Percentiles rank a stretch among this genome's conserved stretches.
Evolutionary conservation across 2,329 filamentous ascomycete species (phyloP).

Genomic region (Colletotrichum agaves): DNA sequence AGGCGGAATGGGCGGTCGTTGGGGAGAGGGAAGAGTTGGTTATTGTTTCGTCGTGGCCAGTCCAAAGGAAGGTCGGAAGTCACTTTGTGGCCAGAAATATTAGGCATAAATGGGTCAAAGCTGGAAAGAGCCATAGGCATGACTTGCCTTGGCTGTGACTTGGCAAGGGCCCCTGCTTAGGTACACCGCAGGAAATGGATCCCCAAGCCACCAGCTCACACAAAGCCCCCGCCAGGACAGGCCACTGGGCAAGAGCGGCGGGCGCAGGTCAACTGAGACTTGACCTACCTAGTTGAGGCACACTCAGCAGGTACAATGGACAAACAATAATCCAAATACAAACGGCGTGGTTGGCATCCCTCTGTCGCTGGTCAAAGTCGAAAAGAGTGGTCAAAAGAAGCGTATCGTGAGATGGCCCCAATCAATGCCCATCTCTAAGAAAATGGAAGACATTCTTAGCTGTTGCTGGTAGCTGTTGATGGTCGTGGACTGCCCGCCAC

Average conservation of each 20-base stretch:
- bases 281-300: background rate
- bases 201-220: conserved; percentile 5
- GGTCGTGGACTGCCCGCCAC: no score
- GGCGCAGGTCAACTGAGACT: conserved; percentile 17
- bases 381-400: no score
- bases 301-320: background rate
- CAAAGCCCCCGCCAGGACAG: conserved; percentile 11
- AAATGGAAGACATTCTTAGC: no score
- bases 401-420: no score
- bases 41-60: conserved; percentile 35
- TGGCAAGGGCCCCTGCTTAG: conserved; percentile 20
- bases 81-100: conserved; percentile 29
- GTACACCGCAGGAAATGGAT: conserved; percentile 13
- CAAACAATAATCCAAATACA: background rate
- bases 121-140: conserved; percentile 15
- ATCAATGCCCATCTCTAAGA: no score
- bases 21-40: conserved; percentile 42
- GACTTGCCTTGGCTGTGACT: conserved; percentile 27
- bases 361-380: no score
- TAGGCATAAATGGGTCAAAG: conserved; percentile 30
- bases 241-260: conserved; percentile 1
- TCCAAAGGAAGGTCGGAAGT: conserved; percentile 31
- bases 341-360: no score
- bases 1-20: conserved; percentile 26
- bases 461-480: no score